Percentiles rank a stretch among this genome's conserved stretches.
These are phyloP conservation scores for Hypomontagnella submonticulosa DNA, from an alignment of 495 filamentous ascomycete genomes.

Conservation along the genomic window DNA sequence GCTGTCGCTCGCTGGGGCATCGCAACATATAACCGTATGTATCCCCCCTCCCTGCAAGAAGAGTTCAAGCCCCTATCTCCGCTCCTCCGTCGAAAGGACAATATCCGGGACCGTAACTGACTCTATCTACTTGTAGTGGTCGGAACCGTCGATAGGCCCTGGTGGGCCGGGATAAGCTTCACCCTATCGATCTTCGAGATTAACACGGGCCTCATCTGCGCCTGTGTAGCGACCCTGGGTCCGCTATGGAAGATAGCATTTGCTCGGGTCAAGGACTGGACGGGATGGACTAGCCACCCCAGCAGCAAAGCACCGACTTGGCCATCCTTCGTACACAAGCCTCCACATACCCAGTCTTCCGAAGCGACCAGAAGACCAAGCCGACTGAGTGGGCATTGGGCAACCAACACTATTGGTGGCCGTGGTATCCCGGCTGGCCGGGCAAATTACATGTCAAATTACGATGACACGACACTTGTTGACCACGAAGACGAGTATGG, in stretches of 20 bases:
- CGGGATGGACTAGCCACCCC: constrained; percentile 19
- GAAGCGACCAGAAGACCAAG: constrained; percentile 21
- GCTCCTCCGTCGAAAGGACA: too few species aligned
- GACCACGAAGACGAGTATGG: constrained; percentile 29
- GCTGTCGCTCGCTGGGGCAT: constrained; percentile 48
- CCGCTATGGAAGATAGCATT: constrained; percentile 41
- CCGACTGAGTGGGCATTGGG: constrained; percentile 11
- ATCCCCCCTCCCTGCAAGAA: neutral
- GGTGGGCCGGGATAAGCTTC: constrained; percentile 45
- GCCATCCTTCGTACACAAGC: constrained; percentile 37
- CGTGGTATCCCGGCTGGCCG: constrained; percentile 17
- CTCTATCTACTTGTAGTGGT: constrained; percentile 11
- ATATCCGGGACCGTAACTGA: constrained; percentile 7
- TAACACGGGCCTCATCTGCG: constrained; percentile 54
- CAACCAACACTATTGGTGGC: constrained; percentile 2
- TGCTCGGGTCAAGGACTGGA: constrained; percentile 25
- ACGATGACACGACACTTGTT: constrained; percentile 7
- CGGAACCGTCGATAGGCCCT: constrained; percentile 36
- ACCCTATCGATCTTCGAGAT: constrained; percentile 51
- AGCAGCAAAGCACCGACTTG: constrained; percentile 19
- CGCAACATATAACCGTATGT: constrained; percentile 41
- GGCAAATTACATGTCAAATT: neutral
- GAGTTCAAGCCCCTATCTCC: too few species aligned
- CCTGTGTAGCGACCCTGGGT: constrained; percentile 44
- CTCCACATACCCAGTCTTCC: constrained; percentile 13